Conservation (phyloP, 345 rosid genomes). For the Xanthoceras sorbifolium region DNA sequence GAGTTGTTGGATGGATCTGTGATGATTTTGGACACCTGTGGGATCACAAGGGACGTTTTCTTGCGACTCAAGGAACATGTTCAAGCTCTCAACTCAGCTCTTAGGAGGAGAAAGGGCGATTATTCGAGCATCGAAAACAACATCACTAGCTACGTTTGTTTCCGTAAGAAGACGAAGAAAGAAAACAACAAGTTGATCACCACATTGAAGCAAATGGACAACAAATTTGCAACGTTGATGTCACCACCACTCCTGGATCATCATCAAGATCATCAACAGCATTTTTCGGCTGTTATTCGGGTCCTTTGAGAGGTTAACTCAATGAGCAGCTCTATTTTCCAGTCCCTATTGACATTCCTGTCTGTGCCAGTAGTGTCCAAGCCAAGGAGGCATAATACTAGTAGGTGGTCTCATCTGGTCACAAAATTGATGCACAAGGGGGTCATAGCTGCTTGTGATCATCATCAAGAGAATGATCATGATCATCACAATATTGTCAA, state of each 20-base stretch:
- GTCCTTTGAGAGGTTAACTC: constrained; percentile 45
- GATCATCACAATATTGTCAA: constrained; percentile 29
- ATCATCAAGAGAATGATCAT: constrained; percentile 23
- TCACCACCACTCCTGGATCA: constrained; percentile 10
- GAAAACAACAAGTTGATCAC: constrained; percentile 49
- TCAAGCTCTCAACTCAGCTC: constrained; percentile 56
- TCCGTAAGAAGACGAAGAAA: constrained; percentile 60
- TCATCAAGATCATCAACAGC: constrained; percentile 47
- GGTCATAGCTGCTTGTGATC: constrained; percentile 26
- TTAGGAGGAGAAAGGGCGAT: constrained; percentile 55
- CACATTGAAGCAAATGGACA: constrained; percentile 53
- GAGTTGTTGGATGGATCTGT: constrained; percentile 63
- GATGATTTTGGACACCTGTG: constrained; percentile 60
- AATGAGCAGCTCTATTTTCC: constrained; percentile 39
- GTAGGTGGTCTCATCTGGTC: constrained; percentile 50
- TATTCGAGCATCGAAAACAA: constrained; percentile 28
- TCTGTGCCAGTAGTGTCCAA: constrained; percentile 29
- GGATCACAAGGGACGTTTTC: constrained; percentile 52
- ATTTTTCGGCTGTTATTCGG: constrained; percentile 39
- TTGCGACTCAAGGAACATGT: constrained; percentile 50
- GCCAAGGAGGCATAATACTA: constrained; percentile 30
- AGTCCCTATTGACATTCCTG: constrained; percentile 49
- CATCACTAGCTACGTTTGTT: constrained; percentile 30
- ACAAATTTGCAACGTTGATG: constrained; percentile 9
- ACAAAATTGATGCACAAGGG: constrained; percentile 50